Conservation (phyloP, 768 basidiomycete species). For the Kondoa subrosea region DNA sequence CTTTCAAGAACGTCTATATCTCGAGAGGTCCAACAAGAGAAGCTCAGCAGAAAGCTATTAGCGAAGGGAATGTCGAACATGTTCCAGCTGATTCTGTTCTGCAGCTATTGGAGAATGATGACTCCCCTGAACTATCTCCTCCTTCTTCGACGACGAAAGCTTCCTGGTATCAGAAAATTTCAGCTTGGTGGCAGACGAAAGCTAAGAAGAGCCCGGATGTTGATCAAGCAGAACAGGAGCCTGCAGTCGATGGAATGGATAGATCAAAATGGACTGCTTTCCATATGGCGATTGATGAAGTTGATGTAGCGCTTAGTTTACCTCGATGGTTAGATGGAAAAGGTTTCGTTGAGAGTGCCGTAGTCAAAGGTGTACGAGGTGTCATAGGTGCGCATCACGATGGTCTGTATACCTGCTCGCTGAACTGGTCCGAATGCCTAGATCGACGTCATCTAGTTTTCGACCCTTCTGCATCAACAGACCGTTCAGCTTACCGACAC, state of each 20-base stretch:
- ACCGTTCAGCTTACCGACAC: constrained; percentile 68
- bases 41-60: neutral
- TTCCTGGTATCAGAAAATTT: constrained; percentile 7
- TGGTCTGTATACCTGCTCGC: too few relatives aligned
- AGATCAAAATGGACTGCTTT: constrained; percentile 67
- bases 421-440: constrained; percentile 29
- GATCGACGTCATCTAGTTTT: constrained; percentile 70
- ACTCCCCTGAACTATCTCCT: neutral
- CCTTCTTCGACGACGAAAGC: too few relatives aligned
- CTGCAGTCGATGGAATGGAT: constrained; percentile 35
- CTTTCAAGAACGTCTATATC: constrained; percentile 91
- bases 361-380: constrained; percentile 83
- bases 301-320: constrained; percentile 84
- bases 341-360: constrained; percentile 76
- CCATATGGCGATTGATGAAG: constrained; percentile 79
- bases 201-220: neutral
- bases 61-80: constrained; percentile 1
- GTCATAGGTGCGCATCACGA: constrained; percentile 69
- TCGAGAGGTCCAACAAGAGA: constrained; percentile 49
- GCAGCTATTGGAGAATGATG: neutral
- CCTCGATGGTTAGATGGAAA: constrained; percentile 90
- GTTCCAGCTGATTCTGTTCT: too few relatives aligned
- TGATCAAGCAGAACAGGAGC: constrained; percentile 7
- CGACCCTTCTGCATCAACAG: constrained; percentile 64
- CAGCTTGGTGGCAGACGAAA: constrained; percentile 8